Conservation (phyloP, 495 filamentous ascomycete species). For the Neurospora cerealis region DNA sequence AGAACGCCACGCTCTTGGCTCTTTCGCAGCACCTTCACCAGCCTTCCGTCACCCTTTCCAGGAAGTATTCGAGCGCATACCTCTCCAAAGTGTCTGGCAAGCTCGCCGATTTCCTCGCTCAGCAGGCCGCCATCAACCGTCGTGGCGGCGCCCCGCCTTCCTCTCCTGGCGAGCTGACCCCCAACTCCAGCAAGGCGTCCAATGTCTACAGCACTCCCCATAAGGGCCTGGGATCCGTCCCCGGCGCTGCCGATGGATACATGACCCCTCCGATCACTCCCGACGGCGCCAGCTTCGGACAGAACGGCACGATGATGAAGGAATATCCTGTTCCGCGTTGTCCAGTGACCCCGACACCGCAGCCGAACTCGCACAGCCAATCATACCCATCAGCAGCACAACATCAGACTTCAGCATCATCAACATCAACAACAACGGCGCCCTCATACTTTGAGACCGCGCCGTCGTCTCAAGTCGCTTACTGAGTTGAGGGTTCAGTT, state of each 20-base stretch:
- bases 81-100: conserved; percentile 71
- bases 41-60: conserved; percentile 73
- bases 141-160: conserved; percentile 48
- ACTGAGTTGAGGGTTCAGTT: neutral
- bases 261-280: conserved; percentile 94
- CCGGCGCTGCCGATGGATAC: conserved; percentile 66
- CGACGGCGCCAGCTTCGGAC: conserved; percentile 57
- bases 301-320: conserved; percentile 32
- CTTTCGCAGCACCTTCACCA: conserved; percentile 79
- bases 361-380: conserved; percentile 14
- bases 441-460: conserved; percentile 20
- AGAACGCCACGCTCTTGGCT: conserved; percentile 70
- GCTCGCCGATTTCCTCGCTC: conserved; percentile 76
- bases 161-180: conserved; percentile 50
- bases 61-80: conserved; percentile 80
- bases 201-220: conserved; percentile 70
- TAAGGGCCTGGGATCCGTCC: conserved; percentile 57
- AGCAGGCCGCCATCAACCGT: conserved; percentile 64
- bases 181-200: conserved; percentile 40
- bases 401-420: conserved; percentile 5
- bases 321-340: conserved; percentile 38
- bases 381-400: conserved; percentile 15
- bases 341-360: conserved; percentile 45
- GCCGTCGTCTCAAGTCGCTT: neutral
- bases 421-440: conserved; percentile 8